Evolutionary conservation across 2,329 filamentous ascomycete genomes (phyloP).

Genomic region (Zalaria sp.): DNA sequence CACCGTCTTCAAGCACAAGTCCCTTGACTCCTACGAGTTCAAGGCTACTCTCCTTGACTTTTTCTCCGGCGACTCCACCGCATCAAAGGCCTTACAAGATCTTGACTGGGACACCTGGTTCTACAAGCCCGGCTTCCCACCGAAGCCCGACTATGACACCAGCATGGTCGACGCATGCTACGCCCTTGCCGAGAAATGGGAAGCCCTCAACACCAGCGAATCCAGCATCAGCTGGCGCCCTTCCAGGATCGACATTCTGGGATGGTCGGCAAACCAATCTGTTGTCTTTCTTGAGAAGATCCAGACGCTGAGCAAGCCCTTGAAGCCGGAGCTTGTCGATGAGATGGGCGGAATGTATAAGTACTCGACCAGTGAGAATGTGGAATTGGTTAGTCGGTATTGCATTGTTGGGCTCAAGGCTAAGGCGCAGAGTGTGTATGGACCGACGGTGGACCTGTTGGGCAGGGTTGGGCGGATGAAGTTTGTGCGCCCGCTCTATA

Average conservation of each 20-base stretch:
- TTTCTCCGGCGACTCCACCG: slow-evolving; percentile 54
- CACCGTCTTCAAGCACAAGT: slow-evolving; percentile 67
- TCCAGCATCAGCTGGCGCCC: slow-evolving; percentile 40
- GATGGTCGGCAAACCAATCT: slow-evolving; percentile 74
- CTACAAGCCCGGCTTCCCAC: slow-evolving; percentile 75
- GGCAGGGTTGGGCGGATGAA: slow-evolving; percentile 89
- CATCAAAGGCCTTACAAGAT: slow-evolving; percentile 47
- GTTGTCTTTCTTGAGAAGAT: slow-evolving; percentile 80
- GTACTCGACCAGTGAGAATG: slow-evolving; percentile 62
- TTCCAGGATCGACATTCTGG: slow-evolving; percentile 50
- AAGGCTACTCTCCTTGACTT: slow-evolving; percentile 76
- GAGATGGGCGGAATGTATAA: slow-evolving; percentile 63
- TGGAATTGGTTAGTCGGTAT: slow-evolving; percentile 72
- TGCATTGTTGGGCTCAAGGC: slow-evolving; percentile 66
- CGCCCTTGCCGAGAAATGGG: slow-evolving; percentile 68
- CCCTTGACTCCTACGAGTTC: slow-evolving; percentile 88
- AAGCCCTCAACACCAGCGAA: slow-evolving; percentile 30
- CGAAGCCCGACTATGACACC: slow-evolving; percentile 85
- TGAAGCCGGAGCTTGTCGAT: slow-evolving; percentile 52
- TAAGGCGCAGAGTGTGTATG: slow-evolving; percentile 53
- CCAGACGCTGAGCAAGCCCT: slow-evolving; percentile 49
- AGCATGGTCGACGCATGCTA: slow-evolving; percentile 77
- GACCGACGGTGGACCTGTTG: slow-evolving; percentile 59
- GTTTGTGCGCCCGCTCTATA: slow-evolving; percentile 79
- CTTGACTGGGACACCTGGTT: slow-evolving; percentile 89